Evolutionary conservation across 2,329 filamentous ascomycete species (phyloP), one percentile per base, ranked within the genome.

Genomic region (Colletotrichum lini): DNA sequence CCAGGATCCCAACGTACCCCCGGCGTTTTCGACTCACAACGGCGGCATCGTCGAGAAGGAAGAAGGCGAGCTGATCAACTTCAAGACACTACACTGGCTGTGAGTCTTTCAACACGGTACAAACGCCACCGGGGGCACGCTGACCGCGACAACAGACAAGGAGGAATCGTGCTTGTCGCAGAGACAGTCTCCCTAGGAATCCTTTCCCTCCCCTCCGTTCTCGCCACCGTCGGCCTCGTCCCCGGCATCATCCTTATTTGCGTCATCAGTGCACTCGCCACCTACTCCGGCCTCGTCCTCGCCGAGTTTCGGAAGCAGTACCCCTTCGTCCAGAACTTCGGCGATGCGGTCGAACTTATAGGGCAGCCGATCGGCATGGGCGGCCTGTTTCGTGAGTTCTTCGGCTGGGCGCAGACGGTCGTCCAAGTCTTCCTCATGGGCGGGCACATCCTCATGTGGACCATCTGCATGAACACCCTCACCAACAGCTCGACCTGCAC

Each of bases 151-250:
- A n/a, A 2, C 47, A 83, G 83, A 79, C 83, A 85, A 79, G 84
- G 83, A 44, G 82, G 82, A 1, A 80, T 84, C n/a, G 78, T 85
- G 35, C 75, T 85, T 65, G 81, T 85, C 63, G 83, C 83, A 18
- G 83, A 85, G 72, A 84, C 83, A 1, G 82, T 85, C 59, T 84
- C 82, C 0, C 80, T 85, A 18, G 84, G 84, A 0, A 85, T 85
- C 79, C 92, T 94, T 83, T 94, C 91, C 1, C 93, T 94, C 70
- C 93, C 93, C 0, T 93, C 91, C 77, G 93, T 92, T 0, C 91
- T 94, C 77, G 91, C 92, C 2, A 83, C 91, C 15, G 84, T 94
- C 45, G 92, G 93, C 4, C 85, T 94, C n/a, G 91, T 92, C 1
- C 92, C 92, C 0, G 93, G 92, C 15, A 82, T 95, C 65, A 88